Evolutionary conservation across 345 rosid genomes (phyloP).

Genomic region (Passiflora organensis): DNA sequence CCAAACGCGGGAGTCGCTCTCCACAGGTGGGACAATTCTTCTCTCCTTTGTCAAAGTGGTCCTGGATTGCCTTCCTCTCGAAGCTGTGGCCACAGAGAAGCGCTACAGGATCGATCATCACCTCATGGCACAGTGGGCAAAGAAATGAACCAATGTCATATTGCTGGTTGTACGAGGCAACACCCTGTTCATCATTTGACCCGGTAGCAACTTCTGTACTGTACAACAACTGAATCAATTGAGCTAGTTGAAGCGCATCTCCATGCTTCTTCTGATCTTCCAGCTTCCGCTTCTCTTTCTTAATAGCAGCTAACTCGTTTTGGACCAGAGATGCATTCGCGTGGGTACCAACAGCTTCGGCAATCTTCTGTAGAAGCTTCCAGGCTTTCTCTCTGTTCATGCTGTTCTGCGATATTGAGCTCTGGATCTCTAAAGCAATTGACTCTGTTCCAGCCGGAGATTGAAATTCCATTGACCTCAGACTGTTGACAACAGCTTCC

Average conservation of each 20-base stretch:
- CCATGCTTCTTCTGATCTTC: slow-evolving; percentile 48
- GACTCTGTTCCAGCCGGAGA: slow-evolving; percentile 19
- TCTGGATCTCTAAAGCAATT: slow-evolving; percentile 37
- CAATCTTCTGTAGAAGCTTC: slow-evolving; percentile 37
- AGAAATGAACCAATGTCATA: slow-evolving; percentile 31
- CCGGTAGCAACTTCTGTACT: slow-evolving; percentile 31
- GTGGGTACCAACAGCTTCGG: slow-evolving; percentile 38
- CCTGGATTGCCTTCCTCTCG: slow-evolving; percentile 41
- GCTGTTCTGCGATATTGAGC: slow-evolving; percentile 17
- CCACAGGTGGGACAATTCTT: slow-evolving; percentile 40
- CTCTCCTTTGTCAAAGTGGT: slow-evolving; percentile 30
- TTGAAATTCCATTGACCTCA: slow-evolving; percentile 33
- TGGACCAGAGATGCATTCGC: slow-evolving; percentile 25
- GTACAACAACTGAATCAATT: slow-evolving; percentile 36
- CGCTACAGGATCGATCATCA: slow-evolving; percentile 49
- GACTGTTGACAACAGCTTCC: slow-evolving; percentile 15
- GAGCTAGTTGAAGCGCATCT: slow-evolving; percentile 44
- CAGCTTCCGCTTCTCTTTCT: slow-evolving; percentile 43
- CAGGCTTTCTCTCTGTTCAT: slow-evolving; percentile 27
- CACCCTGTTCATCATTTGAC: slow-evolving; percentile 19
- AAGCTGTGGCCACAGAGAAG: slow-evolving; percentile 48
- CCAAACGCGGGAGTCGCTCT: slow-evolving; percentile 32
- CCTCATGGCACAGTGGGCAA: slow-evolving; percentile 41
- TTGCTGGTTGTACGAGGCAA: slow-evolving; percentile 12
- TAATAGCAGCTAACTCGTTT: slow-evolving; percentile 36